These are phyloP conservation scores for Chloranthus sessilifolius DNA, from an alignment of 164 flowering plant species.

Conservation along the genomic window DNA sequence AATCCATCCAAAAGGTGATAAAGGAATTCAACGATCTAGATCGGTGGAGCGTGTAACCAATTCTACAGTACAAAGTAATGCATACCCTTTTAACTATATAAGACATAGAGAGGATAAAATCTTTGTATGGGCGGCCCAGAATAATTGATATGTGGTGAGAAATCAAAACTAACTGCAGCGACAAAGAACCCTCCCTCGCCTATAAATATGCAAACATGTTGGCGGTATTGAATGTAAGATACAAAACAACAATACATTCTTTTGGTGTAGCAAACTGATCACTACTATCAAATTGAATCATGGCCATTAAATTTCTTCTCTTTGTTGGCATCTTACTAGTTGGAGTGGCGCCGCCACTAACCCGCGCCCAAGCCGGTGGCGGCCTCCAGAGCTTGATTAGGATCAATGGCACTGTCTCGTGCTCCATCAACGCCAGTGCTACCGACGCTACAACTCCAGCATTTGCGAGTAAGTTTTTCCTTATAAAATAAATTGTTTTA, in stretches of 20 bases:
- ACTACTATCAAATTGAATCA: too few relatives aligned
- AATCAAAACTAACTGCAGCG: slow-evolving; percentile 12
- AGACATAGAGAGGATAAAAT: too few relatives aligned
- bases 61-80: too few relatives aligned
- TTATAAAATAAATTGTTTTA: too few relatives aligned
- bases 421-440: slow-evolving; percentile 36
- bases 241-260: neutral
- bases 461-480: slow-evolving; percentile 53
- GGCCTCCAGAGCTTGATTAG: slow-evolving; percentile 30
- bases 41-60: too few relatives aligned
- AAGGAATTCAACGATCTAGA: too few relatives aligned
- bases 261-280: neutral
- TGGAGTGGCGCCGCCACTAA: slow-evolving; percentile 25
- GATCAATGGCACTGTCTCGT: slow-evolving; percentile 39
- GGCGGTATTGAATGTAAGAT: neutral
- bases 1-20: too few relatives aligned
- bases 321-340: slow-evolving; percentile 24
- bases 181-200: slow-evolving; percentile 2
- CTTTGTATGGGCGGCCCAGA: too few relatives aligned
- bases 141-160: slow-evolving; percentile 1
- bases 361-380: slow-evolving; percentile 32
- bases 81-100: too few relatives aligned
- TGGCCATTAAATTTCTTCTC: slow-evolving; percentile 35
- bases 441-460: slow-evolving; percentile 35
- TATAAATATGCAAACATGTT: slow-evolving; percentile 13